Evolutionary conservation across 192 early-diverging fungal species (phyloP).

Genomic region (Backusella macrospora): DNA sequence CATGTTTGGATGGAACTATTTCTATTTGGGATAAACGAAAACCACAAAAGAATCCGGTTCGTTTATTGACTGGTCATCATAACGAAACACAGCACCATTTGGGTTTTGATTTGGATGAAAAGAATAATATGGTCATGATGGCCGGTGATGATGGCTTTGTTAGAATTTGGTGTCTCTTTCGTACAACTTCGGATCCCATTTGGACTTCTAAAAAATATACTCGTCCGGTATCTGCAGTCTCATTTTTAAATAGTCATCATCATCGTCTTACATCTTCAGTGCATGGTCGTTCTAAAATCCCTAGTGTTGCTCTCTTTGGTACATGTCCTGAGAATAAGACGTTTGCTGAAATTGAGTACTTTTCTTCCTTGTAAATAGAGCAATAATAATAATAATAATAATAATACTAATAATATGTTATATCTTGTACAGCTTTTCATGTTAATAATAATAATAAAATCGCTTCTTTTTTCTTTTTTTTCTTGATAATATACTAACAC

Average conservation of each 20-base stretch:
- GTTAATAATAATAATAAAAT: no score
- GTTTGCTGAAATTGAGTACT: not conserved
- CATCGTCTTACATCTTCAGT: not conserved
- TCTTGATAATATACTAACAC: no score
- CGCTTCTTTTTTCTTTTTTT: no score
- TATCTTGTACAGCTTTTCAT: no score
- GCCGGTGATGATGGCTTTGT: conserved; percentile 10
- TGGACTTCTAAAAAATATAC: not conserved
- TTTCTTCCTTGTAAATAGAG: not conserved
- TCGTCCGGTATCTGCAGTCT: conserved; percentile 2
- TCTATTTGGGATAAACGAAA: conserved; percentile 8
- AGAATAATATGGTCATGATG: conserved; percentile 2
- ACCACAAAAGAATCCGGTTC: not conserved
- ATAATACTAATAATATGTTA: not conserved
- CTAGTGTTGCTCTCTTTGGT: not conserved
- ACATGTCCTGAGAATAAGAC: not conserved
- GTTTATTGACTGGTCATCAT: not conserved
- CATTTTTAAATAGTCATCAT: not conserved
- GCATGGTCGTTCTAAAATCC: not conserved
- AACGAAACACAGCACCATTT: not conserved
- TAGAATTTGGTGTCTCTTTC: conserved; percentile 5
- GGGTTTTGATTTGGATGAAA: conserved; percentile 1
- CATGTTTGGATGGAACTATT: not conserved
- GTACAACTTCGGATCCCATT: not conserved
- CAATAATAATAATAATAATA: not conserved